Conservation (phyloP, 176 grass and related monocot species). For the Oryza meridionalis region DNA sequence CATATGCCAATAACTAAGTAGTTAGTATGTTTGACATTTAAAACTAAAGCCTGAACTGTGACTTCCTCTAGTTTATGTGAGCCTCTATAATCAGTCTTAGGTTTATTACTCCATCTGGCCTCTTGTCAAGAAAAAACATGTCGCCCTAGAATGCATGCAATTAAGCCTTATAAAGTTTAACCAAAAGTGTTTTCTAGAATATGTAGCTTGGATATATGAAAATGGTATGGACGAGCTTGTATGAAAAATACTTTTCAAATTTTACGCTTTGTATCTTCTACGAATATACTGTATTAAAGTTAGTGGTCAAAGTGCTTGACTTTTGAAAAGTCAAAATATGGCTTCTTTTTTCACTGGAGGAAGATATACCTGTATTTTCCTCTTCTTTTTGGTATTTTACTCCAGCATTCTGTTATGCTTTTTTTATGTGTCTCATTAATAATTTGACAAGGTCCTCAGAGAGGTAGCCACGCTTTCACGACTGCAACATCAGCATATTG, state of each 20-base stretch:
- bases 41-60: not conserved
- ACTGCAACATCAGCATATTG: constrained; percentile 97
- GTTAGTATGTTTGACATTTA: constrained; percentile 24
- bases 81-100: not conserved
- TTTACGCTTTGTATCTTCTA: not conserved
- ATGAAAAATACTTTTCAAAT: not conserved
- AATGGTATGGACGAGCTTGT: not conserved
- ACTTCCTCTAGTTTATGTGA: not conserved
- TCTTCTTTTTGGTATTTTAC: constrained; percentile 37
- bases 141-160: not conserved
- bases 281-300: not conserved
- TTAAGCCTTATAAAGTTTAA: not conserved
- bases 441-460: constrained; percentile 78
- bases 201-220: not conserved
- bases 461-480: constrained; percentile 94
- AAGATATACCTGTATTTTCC: not conserved
- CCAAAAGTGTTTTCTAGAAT: not conserved
- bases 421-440: constrained; percentile 55
- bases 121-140: not conserved
- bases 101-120: not conserved
- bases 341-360: not conserved
- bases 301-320: not conserved
- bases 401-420: constrained; percentile 31
- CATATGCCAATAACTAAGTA: constrained; percentile 16
- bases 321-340: not conserved